Evolutionary conservation across 805 yeast species (phyloP).

Genomic region (Maudiozyma serrabonitensis): DNA sequence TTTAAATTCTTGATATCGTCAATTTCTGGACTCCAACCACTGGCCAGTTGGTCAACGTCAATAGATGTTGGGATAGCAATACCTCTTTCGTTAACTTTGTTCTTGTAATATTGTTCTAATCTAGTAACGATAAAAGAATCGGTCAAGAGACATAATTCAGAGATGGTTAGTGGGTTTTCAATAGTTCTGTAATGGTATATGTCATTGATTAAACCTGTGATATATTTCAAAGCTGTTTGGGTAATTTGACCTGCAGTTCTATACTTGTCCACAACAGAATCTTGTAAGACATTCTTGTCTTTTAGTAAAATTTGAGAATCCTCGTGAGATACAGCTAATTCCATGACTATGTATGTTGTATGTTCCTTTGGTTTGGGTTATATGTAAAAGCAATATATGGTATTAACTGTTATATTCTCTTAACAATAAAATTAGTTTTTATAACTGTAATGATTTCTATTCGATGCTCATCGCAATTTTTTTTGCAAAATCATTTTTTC

Average conservation of each 20-base stretch:
- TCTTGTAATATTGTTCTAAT: conserved; percentile 49
- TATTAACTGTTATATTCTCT: neutral
- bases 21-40: conserved; percentile 81
- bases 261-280: conserved; percentile 63
- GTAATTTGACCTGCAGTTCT: conserved; percentile 82
- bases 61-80: conserved; percentile 86
- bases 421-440: neutral
- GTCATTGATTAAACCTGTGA: conserved; percentile 57
- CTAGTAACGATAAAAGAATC: conserved; percentile 64
- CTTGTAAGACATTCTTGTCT: conserved; percentile 59
- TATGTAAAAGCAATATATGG: neutral
- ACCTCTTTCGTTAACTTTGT: conserved; percentile 73
- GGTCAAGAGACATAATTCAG: conserved; percentile 73
- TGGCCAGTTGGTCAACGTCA: conserved; percentile 68
- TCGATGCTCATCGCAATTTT: conserved; percentile 9
- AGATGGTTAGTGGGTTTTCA: conserved; percentile 39
- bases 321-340: conserved; percentile 63
- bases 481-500: conserved; percentile 2
- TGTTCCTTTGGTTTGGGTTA: neutral
- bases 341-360: conserved; percentile 36
- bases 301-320: conserved; percentile 65
- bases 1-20: conserved; percentile 42
- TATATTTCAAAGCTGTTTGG: conserved; percentile 68
- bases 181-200: conserved; percentile 46
- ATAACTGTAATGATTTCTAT: neutral